Conservation (phyloP, 768 basidiomycete species). For the Mycena rosella region DNA sequence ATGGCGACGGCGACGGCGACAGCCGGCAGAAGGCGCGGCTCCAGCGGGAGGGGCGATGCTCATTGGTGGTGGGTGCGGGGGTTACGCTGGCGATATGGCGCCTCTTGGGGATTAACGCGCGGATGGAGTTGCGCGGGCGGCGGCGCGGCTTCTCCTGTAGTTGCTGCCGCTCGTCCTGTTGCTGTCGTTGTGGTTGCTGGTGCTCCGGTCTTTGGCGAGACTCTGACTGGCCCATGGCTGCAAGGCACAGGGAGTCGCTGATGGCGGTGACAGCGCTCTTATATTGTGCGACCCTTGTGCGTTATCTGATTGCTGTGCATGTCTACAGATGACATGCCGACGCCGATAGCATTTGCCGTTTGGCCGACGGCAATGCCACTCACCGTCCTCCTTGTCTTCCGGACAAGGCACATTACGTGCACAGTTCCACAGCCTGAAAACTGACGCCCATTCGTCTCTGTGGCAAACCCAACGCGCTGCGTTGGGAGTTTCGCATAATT, state of each 20-base stretch:
- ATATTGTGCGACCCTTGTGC: neutral
- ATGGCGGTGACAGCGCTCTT: slow-evolving; percentile 8
- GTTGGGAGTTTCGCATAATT: slow-evolving; percentile 7
- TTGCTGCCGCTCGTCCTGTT: slow-evolving; percentile 1
- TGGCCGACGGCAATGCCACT: slow-evolving; percentile 11
- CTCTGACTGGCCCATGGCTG: slow-evolving; percentile 7
- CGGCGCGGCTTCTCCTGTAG: slow-evolving; percentile 10
- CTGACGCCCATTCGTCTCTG: slow-evolving; percentile 14
- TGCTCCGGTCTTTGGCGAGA: slow-evolving; percentile 10
- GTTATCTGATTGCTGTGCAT: slow-evolving; percentile 10
- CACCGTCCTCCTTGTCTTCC: slow-evolving; percentile 10
- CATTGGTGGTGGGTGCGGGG: slow-evolving; percentile 7
- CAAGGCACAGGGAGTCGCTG: slow-evolving; percentile 11
- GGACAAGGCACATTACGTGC: slow-evolving; percentile 7
- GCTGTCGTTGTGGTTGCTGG: neutral
- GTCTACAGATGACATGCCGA: slow-evolving; percentile 17
- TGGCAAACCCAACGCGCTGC: slow-evolving; percentile 12
- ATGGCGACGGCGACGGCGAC: slow-evolving; percentile 9
- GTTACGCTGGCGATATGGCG: slow-evolving; percentile 1
- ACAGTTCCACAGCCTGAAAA: slow-evolving; percentile 5
- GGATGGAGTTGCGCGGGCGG: slow-evolving; percentile 8
- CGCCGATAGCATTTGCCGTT: slow-evolving; percentile 1
- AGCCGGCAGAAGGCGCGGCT: slow-evolving; percentile 10
- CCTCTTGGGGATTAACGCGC: neutral
- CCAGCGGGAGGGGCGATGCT: slow-evolving; percentile 13